These are phyloP conservation scores for Aspergillus kassunensis DNA, from an alignment of 495 filamentous ascomycete species.

Conservation along the genomic window DNA sequence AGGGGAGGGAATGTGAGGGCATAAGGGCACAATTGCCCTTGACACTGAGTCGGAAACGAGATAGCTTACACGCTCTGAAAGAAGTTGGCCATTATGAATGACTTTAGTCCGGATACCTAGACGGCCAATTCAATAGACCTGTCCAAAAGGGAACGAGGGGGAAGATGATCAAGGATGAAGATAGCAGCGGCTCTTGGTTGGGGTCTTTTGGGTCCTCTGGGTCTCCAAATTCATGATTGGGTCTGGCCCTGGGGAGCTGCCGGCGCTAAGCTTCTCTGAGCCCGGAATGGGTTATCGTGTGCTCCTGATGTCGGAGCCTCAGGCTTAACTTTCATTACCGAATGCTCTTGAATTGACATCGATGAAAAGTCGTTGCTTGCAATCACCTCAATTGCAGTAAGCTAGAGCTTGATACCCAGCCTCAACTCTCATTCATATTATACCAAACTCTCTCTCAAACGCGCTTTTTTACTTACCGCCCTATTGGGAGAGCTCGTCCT, in stretches of 20 bases:
- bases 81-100: constrained; percentile 63
- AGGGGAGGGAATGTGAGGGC: constrained; percentile 13
- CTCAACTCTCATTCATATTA: background rate
- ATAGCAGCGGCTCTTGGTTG: constrained; percentile 6
- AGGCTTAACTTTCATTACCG: background rate
- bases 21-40: constrained; percentile 10
- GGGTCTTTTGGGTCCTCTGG: constrained; percentile 4
- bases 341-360: background rate
- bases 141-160: constrained; percentile 18
- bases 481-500: background rate
- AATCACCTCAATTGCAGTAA: background rate
- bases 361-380: too few relatives aligned
- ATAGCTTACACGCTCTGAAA: constrained; percentile 75
- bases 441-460: background rate
- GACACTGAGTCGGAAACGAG: constrained; percentile 7
- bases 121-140: constrained; percentile 1
- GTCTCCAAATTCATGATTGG: constrained; percentile 16
- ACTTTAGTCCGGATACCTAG: background rate
- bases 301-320: constrained; percentile 7
- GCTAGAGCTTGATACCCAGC: background rate
- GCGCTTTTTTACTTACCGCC: background rate
- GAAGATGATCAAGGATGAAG: constrained; percentile 7
- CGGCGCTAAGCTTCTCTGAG: constrained; percentile 21
- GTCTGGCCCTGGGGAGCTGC: constrained; percentile 26
- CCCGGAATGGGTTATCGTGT: constrained; percentile 18